A percentile compares a stretch with the other conserved stretches of the same genome.
These are phyloP conservation scores for Penicillium sp. DNA, from an alignment of 2,329 filamentous ascomycete species.

Conservation along the genomic window DNA sequence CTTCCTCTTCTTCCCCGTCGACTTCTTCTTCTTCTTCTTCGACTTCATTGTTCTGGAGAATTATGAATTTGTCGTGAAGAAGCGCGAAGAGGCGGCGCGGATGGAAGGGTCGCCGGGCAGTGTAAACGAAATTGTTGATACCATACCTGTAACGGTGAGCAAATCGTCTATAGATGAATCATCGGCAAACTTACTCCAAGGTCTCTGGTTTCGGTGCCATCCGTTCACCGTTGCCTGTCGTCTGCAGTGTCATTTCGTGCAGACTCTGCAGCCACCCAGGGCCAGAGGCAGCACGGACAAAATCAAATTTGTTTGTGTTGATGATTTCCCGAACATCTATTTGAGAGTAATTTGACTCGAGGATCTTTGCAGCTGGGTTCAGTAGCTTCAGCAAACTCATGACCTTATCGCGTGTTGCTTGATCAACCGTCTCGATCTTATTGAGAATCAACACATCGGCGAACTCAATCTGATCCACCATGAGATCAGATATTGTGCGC, in stretches of 20 bases:
- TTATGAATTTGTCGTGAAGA: slow-evolving; percentile 46
- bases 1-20: neutral
- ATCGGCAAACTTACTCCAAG: slow-evolving; percentile 51
- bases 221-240: slow-evolving; percentile 54
- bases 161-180: neutral
- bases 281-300: slow-evolving; percentile 61
- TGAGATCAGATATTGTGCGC: slow-evolving; percentile 69
- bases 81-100: slow-evolving; percentile 41
- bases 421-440: slow-evolving; percentile 62
- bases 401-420: slow-evolving; percentile 48
- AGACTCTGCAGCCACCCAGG: slow-evolving; percentile 69
- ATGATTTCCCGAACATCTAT: slow-evolving; percentile 63
- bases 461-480: slow-evolving; percentile 76
- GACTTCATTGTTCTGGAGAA: slow-evolving; percentile 39
- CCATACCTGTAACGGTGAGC: slow-evolving; percentile 51
- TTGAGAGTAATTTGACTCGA: slow-evolving; percentile 59
- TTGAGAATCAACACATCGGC: slow-evolving; percentile 71
- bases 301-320: slow-evolving; percentile 63
- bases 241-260: slow-evolving; percentile 63
- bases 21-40: slow-evolving; percentile 29
- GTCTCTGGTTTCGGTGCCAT: slow-evolving; percentile 68
- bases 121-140: slow-evolving; percentile 69
- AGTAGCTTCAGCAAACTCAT: slow-evolving; percentile 57
- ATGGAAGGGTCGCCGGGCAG: slow-evolving; percentile 53
- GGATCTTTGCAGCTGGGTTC: slow-evolving; percentile 64